phyloP scores from a whole-genome alignment of 495 filamentous ascomycete genomes.

The Penicillium pulvis region DNA sequence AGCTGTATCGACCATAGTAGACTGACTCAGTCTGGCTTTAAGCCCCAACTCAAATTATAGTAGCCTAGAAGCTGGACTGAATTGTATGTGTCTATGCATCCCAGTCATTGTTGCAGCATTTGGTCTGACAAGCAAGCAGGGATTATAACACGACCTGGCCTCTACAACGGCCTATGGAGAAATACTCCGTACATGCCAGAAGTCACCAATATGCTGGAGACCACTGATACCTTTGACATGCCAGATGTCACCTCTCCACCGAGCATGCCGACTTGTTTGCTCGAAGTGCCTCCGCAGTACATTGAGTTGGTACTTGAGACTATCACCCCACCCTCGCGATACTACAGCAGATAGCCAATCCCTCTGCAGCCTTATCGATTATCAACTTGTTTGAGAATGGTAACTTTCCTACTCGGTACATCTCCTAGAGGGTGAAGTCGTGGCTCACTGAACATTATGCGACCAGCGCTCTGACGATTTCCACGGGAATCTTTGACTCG shows the following conservation, averaged over 20 bases:
- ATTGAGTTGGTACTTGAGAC: conserved; percentile 24
- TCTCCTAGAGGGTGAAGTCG: conserved; percentile 24
- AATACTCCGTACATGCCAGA: background rate
- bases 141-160: background rate
- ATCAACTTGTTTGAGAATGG: conserved; percentile 21
- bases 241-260: background rate
- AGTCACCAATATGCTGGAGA: background rate
- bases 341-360: conserved; percentile 22
- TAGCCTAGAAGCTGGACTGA: conserved; percentile 13
- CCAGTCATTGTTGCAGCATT: background rate
- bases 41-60: no score
- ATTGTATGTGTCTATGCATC: conserved; percentile 15
- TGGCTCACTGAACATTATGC: conserved; percentile 21
- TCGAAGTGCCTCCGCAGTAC: conserved; percentile 13
- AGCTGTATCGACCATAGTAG: no score
- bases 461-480: conserved; percentile 1
- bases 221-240: background rate
- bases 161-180: background rate
- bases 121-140: background rate
- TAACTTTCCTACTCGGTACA: conserved; percentile 25
- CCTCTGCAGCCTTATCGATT: conserved; percentile 21
- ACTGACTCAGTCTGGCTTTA: no score
- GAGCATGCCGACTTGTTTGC: background rate
- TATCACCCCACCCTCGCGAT: conserved; percentile 22
- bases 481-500: background rate